Evolutionary conservation across 805 yeast species (phyloP).

Genomic region (Metschnikowia hibisci): DNA sequence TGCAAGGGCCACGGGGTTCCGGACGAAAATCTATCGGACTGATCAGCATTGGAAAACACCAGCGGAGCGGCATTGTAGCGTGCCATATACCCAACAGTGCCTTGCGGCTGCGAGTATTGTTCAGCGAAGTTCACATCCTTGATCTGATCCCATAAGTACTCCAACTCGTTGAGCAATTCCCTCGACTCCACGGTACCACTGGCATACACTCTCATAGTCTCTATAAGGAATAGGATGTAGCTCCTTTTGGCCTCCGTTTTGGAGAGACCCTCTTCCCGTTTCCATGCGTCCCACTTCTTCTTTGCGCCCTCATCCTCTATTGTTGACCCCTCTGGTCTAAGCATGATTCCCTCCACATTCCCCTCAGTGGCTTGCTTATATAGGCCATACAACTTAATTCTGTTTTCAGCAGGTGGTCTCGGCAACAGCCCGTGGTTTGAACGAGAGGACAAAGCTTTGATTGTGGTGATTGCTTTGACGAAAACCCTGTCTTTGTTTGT

Average conservation of each 20-base stretch:
- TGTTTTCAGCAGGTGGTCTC: constrained; percentile 68
- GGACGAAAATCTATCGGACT: constrained; percentile 35
- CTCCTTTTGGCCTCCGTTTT: constrained; percentile 69
- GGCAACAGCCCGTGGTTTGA: constrained; percentile 62
- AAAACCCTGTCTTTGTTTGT: constrained; percentile 62
- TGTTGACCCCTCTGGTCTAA: constrained; percentile 56
- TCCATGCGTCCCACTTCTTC: constrained; percentile 86
- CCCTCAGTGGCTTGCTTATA: constrained; percentile 92
- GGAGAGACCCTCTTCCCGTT: constrained; percentile 61
- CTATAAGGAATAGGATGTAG: constrained; percentile 64
- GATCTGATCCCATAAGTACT: constrained; percentile 71
- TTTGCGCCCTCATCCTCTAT: constrained; percentile 64
- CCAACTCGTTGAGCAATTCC: constrained; percentile 63
- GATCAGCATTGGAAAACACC: constrained; percentile 17
- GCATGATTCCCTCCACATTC: constrained; percentile 64
- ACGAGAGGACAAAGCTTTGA: constrained; percentile 64
- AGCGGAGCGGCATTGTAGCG: constrained; percentile 14
- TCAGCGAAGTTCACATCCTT: constrained; percentile 42
- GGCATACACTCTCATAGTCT: constrained; percentile 69
- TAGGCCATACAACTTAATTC: constrained; percentile 71
- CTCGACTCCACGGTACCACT: constrained; percentile 63
- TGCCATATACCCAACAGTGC: not conserved
- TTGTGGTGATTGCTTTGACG: constrained; percentile 76
- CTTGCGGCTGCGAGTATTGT: constrained; percentile 14
- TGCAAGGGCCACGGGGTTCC: constrained; percentile 34